Evolutionary conservation across 2,329 filamentous ascomycete species (phyloP).

Genomic region (Alternaria brassicicola): DNA sequence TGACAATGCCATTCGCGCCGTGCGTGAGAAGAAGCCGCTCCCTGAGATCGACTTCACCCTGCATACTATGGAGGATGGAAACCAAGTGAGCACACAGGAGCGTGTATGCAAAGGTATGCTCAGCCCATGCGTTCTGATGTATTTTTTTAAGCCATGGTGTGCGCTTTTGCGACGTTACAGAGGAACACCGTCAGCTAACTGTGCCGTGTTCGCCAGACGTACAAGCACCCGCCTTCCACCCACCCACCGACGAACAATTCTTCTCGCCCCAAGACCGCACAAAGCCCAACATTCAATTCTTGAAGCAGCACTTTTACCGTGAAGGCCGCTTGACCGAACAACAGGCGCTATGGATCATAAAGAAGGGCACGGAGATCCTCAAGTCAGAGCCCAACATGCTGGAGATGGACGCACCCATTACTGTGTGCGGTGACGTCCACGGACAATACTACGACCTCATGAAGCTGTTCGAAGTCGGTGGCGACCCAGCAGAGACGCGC

Average conservation of each 20-base stretch:
- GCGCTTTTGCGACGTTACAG: not conserved
- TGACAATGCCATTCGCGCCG: conserved; percentile 89
- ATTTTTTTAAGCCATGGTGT: conserved; percentile 1
- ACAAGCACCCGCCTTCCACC: conserved; percentile 92
- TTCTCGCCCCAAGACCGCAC: conserved; percentile 82
- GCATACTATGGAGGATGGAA: conserved; percentile 97
- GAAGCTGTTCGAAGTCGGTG: conserved; percentile 99
- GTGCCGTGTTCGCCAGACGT: conserved; percentile 69
- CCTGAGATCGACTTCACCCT: conserved; percentile 99
- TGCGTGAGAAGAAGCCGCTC: conserved; percentile 91
- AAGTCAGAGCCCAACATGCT: conserved; percentile 91
- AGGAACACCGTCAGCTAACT: conserved; percentile 35
- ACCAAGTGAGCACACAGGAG: conserved; percentile 92
- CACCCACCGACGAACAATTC: conserved; percentile 93
- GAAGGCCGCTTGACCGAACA: conserved; percentile 97
- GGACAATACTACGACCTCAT: conserved; percentile 99
- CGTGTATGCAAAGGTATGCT: conserved; percentile 93
- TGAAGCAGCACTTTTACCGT: conserved; percentile 98
- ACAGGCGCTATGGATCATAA: conserved; percentile 94
- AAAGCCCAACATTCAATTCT: conserved; percentile 90
- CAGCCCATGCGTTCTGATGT: conserved; percentile 2
- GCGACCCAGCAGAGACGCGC: conserved; percentile 92
- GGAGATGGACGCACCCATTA: conserved; percentile 99
- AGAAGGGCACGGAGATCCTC: conserved; percentile 83
- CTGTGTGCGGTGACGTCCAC: conserved; percentile 97